Base-by-base conservation (phyloP, 495 filamentous ascomycete genomes). In the Penicillium crystallinum region DNA sequence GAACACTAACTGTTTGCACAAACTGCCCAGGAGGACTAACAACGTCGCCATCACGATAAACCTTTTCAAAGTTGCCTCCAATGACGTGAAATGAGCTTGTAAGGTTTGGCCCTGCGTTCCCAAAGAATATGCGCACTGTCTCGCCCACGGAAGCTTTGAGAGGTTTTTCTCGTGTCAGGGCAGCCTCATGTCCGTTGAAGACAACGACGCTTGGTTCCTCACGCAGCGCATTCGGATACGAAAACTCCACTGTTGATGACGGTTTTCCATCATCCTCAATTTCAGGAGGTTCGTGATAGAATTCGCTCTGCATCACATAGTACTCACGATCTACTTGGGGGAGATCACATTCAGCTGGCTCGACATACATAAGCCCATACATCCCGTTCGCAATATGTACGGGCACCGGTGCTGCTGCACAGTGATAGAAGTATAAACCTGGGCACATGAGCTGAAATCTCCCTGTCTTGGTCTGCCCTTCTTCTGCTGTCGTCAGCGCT, bases 251-350 rank as follows among this genome's bases (percentile, higher is more conserved):
- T 5, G 15, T 38, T 11, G 36, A 38, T 38, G 36, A 47, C 1
- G 42, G 39, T 23, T 43, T 46, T n/a, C 59, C 56, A 41, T 62
- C 18, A 3, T 54, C 56, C 29, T 46, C 53, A 7, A 25, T 41
- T 33, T 63, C 53, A 1, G 60, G 60, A 17, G 56, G 57, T 36
- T 63, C 60, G 22, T 59, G 57, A 21, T 63, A 63, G 48, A 63
- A 63, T 29, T 59, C 60, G 35, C 60, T 63, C 33, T 63, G 60
- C 47, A 63, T 57, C 27, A 63, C 54, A 49, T 59, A 63, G 54
- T 63, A 63, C 43, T 63, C 60, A 7, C 30, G 41, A 22, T 63
- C 60, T 18, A 60, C 57, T 6, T 46, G 31, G 2, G 60, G 50
- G 1, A 63, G 57, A 7, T 60, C 54, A 4, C 56, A 41, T 22